Base-by-base conservation (phyloP, 305 asterid genomes). In the Plantago coronopus region DNA sequence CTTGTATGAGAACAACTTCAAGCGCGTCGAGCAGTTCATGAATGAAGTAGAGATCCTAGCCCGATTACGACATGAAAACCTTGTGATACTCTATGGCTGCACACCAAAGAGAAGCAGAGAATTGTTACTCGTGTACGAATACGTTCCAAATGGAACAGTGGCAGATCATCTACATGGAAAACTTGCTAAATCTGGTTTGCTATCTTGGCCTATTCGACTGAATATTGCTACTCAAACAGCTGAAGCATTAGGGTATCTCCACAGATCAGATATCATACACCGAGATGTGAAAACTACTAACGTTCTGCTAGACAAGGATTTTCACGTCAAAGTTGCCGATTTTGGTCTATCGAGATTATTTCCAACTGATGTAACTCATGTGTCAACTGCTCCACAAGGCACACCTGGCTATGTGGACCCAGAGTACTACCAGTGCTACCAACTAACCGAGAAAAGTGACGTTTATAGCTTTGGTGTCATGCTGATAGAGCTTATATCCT, bases 331-430 rank as follows among this genome's bases (percentile, higher is more conserved):
- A 72, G 97, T 89, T 57, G 97, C 88, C 7, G 97, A 89, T 69
- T 89, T 89, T 54, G 97, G 97, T 59, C 48, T 89, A 11, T 87
- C 95, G 0, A 75, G 95, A 46, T 67, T 89, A 57, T 87, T 87
- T 69, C 97, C 97, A 11, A 74, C 13, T n/a, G 65, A 83, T 6
- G 95, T 62, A 57, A 84, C 95, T 0, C 97, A 89, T 51, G 95
- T 89, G 62, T 87, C 97, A 7, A 89, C 97, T 2, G 97, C 97
- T 16, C 97, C 95, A 8, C 97, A 87, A 62, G 97, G 97, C 42
- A 89, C 97, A 0, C 97, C 95, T 0, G 97, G 97, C 48, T 89
- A 89, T 7, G 97, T 89, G 7, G 97, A 89, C 70, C 97, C 97
- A 2, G 97, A 87, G 81, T 87, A 89, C 69, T 83, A 84, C 66